These are phyloP conservation scores for Heritiera fomes DNA, from an alignment of 345 rosid species.

Conservation along the genomic window DNA sequence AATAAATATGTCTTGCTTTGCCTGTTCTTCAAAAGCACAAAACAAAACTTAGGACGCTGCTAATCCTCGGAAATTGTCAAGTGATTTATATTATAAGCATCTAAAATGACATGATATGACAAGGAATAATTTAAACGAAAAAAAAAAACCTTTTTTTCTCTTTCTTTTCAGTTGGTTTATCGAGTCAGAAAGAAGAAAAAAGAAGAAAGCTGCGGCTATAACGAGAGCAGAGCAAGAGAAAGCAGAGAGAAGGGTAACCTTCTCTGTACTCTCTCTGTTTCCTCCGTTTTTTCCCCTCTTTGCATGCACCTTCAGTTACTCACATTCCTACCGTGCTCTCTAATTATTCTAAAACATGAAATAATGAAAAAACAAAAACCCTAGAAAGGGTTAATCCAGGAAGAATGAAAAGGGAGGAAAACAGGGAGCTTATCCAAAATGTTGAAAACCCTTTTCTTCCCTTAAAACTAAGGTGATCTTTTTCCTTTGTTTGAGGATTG, in stretches of 20 bases:
- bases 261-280: not conserved
- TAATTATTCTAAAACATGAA: conserved; percentile 30
- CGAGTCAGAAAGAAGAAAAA: conserved; percentile 19
- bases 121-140: not conserved
- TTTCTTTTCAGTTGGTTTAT: conserved; percentile 17
- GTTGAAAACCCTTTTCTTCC: not conserved
- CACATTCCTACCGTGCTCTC: conserved; percentile 37
- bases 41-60: conserved; percentile 26
- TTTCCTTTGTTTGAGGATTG: not conserved
- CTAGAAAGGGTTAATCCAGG: no score
- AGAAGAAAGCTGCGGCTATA: conserved; percentile 10
- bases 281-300: not conserved
- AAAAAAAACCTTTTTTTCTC: not conserved
- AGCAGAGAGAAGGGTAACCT: conserved; percentile 6
- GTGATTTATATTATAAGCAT: conserved; percentile 35
- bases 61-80: conserved; percentile 31
- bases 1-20: conserved; percentile 9
- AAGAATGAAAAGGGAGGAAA: not conserved
- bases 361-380: not conserved
- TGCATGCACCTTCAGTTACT: conserved; percentile 17
- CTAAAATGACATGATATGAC: conserved; percentile 16
- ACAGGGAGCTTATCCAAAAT: conserved; percentile 23
- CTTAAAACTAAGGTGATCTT: not conserved
- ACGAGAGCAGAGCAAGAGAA: not conserved
- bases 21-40: conserved; percentile 12